Base-by-base conservation (phyloP, 2,329 filamentous ascomycete genomes). In the Diatrype stigma region DNA sequence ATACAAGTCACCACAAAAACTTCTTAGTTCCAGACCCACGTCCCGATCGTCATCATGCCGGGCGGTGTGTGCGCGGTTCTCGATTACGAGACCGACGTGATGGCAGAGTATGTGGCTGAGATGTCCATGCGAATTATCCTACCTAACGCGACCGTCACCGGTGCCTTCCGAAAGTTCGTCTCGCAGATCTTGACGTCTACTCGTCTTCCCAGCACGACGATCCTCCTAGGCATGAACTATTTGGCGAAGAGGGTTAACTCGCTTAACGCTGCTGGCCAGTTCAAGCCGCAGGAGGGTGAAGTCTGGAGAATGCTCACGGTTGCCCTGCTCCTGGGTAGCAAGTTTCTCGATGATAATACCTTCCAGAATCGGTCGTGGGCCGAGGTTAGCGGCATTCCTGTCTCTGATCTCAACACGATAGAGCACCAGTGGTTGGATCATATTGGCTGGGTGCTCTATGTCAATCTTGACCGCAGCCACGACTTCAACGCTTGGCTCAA, bases 361-460 rank as follows among this genome's bases (percentile, higher is more conserved):
- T 96, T 96, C 72, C 92, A 96, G 78, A 96, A 96, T 73, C 87
- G 90, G 50, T 96, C 92, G 1, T 96, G 92, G 92, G 90, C 92
- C 5, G 92, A 96, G 66, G 92, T 96, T 48, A 96, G 90, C 70
- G 90, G 89, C 55, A 96, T 96, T 59, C 78, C 86, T 30, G 90
- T 96, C 19, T 73, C 80, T 2, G 90, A 96, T 65, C 79, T 96
- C 60, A 96, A 96, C 73, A 77, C 80, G 53, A 81, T 96, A 68
- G 92, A 96, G 75, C 83, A 87, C 62, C 87, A 95, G 61, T 96
- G 92, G 92, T 79, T 96, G 38, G 78, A 83, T 50, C 85, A 86
- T 40, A 94, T 95, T 67, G 79, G 84, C 60, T 96, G 90, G 86
- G 80, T 85, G 58, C 83, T 96, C 49, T 94, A 96, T 66, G 87